phyloP scores from a whole-genome alignment of 257 asterid species.

The Plantago major region DNA sequence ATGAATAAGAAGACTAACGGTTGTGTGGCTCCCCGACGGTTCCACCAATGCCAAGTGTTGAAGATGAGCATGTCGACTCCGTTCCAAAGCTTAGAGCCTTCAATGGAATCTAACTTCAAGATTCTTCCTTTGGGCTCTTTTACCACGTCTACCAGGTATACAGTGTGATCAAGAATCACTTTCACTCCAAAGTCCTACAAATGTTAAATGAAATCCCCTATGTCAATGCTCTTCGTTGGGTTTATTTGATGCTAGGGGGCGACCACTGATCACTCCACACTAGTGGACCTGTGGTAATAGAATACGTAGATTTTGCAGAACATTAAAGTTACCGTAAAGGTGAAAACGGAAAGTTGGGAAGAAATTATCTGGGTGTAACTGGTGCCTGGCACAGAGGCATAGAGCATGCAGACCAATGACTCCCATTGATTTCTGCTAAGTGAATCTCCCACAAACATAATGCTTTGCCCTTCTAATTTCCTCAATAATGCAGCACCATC shows the following conservation, averaged over 20 bases:
- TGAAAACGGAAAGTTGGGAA: slow-evolving; percentile 36
- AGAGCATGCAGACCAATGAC: slow-evolving; percentile 57
- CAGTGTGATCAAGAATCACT: slow-evolving; percentile 56
- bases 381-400: slow-evolving; percentile 41
- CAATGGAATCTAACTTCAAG: slow-evolving; percentile 60
- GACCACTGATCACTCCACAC: too few relatives aligned
- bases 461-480: slow-evolving; percentile 44
- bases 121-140: slow-evolving; percentile 44
- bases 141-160: slow-evolving; percentile 63
- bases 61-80: slow-evolving; percentile 62
- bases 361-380: slow-evolving; percentile 21
- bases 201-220: background rate
- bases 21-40: slow-evolving; percentile 64
- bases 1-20: slow-evolving; percentile 40
- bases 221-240: too few relatives aligned
- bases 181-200: slow-evolving; percentile 61
- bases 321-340: slow-evolving; percentile 31
- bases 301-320: too few relatives aligned
- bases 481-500: slow-evolving; percentile 48
- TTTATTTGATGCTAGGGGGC: too few relatives aligned
- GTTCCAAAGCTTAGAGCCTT: slow-evolving; percentile 56
- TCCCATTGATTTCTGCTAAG: slow-evolving; percentile 59
- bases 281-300: too few relatives aligned
- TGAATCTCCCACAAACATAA: slow-evolving; percentile 82
- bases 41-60: slow-evolving; percentile 98